Conservation (phyloP, 2,329 filamentous ascomycete genomes). For the Talaromyces sp. region DNA sequence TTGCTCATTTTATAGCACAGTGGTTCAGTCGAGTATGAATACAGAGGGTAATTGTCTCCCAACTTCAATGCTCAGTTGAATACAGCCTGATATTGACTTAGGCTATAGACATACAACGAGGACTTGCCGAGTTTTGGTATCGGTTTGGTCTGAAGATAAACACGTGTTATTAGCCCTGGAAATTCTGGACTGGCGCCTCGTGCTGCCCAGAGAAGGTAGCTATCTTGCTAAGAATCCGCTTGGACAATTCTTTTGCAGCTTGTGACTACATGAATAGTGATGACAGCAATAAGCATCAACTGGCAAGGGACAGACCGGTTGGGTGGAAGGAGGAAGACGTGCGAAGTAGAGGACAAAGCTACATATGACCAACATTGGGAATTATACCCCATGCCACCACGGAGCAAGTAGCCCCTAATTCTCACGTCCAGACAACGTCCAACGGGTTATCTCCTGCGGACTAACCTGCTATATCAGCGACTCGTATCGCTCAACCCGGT, state of each 20-base stretch:
- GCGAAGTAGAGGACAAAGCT: neutral
- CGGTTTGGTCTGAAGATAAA: conserved; percentile 37
- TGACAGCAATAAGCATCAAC: conserved; percentile 23
- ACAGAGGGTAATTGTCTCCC: neutral
- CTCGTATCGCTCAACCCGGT: no score
- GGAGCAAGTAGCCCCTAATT: neutral
- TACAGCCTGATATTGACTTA: conserved; percentile 42
- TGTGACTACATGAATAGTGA: conserved; percentile 47
- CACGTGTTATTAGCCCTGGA: conserved; percentile 51
- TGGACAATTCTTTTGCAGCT: conserved; percentile 33
- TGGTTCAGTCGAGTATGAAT: neutral
- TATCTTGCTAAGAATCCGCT: conserved; percentile 31
- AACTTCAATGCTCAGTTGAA: conserved; percentile 44
- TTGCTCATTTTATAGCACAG: neutral
- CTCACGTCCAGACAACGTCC: conserved; percentile 5
- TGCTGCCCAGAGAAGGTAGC: conserved; percentile 48
- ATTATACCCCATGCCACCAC: conserved; percentile 9
- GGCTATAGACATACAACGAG: conserved; percentile 42
- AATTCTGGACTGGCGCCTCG: conserved; percentile 46
- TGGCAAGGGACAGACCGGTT: neutral
- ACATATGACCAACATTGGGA: neutral
- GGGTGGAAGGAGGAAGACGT: neutral
- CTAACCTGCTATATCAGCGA: no score
- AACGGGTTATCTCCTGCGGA: neutral
- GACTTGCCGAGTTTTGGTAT: conserved; percentile 22